These are phyloP conservation scores for Annona cherimola DNA, from an alignment of 164 flowering plant species.

Conservation along the genomic window DNA sequence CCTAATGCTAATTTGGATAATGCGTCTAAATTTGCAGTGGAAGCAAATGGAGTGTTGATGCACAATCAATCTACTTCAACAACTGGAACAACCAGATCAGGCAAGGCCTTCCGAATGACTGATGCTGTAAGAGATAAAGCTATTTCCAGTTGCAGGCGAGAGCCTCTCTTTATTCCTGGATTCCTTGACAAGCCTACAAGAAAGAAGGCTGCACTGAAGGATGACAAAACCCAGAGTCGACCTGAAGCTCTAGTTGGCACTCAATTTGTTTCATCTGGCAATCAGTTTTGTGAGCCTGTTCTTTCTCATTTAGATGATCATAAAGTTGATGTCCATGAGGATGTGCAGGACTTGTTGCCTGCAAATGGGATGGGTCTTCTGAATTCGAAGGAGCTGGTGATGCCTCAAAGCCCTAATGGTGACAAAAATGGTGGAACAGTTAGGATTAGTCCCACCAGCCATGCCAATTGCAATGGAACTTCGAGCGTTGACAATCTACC, in stretches of 20 bases:
- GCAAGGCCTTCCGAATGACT: not conserved
- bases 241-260: not conserved
- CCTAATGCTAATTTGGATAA: slow-evolving; percentile 1
- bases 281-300: not conserved
- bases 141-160: slow-evolving; percentile 13
- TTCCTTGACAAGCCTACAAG: slow-evolving; percentile 26
- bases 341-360: not conserved
- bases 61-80: not conserved
- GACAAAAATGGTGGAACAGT: not conserved
- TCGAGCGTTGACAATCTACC: not conserved
- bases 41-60: not conserved
- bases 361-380: not conserved
- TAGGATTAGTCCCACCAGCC: not conserved
- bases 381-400: not conserved
- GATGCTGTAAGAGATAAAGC: not conserved
- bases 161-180: slow-evolving; percentile 33
- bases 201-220: slow-evolving; percentile 6
- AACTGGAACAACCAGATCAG: not conserved
- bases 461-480: not conserved
- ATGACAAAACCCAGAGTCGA: slow-evolving; percentile 10
- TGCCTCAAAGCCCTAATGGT: not conserved
- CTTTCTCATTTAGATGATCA: not conserved
- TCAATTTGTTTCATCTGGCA: slow-evolving; percentile 2
- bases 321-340: not conserved
- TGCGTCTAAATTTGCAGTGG: slow-evolving; percentile 1